phyloP scores from a whole-genome alignment of 2,329 filamentous ascomycete genomes.

The Colletotrichum godetiae region DNA sequence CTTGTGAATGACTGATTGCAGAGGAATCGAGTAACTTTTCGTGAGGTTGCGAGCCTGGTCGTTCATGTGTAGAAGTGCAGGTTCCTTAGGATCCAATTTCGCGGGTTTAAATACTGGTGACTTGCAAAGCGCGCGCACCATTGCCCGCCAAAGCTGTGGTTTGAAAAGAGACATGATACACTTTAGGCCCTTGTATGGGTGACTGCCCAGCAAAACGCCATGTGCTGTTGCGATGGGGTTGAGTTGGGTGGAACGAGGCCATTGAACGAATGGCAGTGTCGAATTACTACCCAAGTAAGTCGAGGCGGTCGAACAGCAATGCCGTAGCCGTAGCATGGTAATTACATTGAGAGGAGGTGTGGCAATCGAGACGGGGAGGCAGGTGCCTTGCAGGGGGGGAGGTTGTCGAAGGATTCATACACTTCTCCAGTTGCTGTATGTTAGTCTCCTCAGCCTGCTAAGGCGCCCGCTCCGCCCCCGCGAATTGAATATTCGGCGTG shows the following conservation, averaged over 20 bases:
- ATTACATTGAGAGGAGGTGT: too few relatives aligned
- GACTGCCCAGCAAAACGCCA: too few relatives aligned
- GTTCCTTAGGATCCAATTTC: background rate
- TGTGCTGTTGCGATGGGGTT: background rate
- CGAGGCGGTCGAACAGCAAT: too few relatives aligned
- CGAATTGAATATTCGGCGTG: too few relatives aligned
- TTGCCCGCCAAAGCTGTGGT: background rate
- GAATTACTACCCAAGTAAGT: too few relatives aligned
- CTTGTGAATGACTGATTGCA: background rate
- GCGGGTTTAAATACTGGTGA: background rate
- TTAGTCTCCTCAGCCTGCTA: too few relatives aligned
- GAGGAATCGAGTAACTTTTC: background rate
- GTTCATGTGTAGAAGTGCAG: background rate
- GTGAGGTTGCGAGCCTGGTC: background rate
- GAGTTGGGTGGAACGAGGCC: background rate
- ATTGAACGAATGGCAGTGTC: background rate
- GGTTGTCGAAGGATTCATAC: too few relatives aligned
- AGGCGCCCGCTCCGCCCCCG: too few relatives aligned
- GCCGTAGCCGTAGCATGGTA: too few relatives aligned
- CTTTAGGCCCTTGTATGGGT: background rate
- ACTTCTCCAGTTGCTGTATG: too few relatives aligned
- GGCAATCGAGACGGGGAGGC: too few relatives aligned
- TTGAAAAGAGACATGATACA: background rate
- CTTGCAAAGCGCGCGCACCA: background rate
- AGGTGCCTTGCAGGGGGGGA: too few relatives aligned